phyloP scores from a whole-genome alignment of 108 stramenopile species.

The Tribonema minus region DNA sequence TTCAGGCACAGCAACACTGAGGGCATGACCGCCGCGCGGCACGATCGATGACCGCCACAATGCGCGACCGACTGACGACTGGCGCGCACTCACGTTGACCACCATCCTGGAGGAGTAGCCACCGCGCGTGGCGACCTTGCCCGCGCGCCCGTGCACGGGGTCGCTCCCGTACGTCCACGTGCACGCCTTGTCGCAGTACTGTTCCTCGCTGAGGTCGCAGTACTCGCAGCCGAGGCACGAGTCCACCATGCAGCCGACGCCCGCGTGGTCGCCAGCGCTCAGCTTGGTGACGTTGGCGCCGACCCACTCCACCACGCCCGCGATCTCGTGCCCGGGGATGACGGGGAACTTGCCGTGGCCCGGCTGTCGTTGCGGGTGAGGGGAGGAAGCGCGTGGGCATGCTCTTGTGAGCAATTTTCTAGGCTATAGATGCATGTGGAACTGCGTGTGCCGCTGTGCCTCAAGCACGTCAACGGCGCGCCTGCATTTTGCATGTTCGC shows the following conservation, averaged over 20 bases:
- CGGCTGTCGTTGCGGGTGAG: conserved; percentile 42
- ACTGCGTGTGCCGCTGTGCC: too few species aligned
- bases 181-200: conserved; percentile 40
- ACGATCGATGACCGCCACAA: too few species aligned
- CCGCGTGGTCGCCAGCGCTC: conserved; percentile 8
- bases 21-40: too few species aligned
- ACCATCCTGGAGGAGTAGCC: neutral
- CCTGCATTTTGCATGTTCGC: too few species aligned
- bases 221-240: conserved; percentile 58
- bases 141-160: conserved; percentile 23
- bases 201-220: conserved; percentile 57
- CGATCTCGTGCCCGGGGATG: conserved; percentile 55
- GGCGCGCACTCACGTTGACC: too few species aligned
- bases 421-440: too few species aligned
- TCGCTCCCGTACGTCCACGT: conserved; percentile 42
- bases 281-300: conserved; percentile 60
- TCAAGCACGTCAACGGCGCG: too few species aligned
- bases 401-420: too few species aligned
- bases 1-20: too few species aligned
- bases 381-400: neutral
- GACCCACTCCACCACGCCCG: conserved; percentile 56
- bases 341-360: conserved; percentile 33
- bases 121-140: conserved; percentile 26
- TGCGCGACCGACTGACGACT: too few species aligned
- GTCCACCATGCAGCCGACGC: conserved; percentile 66